Base-by-base conservation (phyloP, 495 filamentous ascomycete species). In the Neurospora sp. region DNA sequence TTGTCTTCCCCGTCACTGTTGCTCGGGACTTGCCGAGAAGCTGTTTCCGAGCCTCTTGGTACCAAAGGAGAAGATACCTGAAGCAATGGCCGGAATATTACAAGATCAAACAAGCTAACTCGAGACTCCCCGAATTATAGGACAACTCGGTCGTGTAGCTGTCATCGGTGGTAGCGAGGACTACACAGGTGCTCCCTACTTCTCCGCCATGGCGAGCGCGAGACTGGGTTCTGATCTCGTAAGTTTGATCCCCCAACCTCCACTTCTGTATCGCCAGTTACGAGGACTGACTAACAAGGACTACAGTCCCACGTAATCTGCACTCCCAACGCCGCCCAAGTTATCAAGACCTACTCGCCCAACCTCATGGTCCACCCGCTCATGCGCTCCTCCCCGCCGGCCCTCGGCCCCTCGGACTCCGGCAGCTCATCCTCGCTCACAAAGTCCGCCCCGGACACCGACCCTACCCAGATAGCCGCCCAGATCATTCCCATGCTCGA, bases 341-440 rank as follows among this genome's bases (percentile, higher is more conserved):
- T 98, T 62, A 96, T 99, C 79, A 99, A 99, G 86, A 90, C 92
- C 18, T 99, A 98, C 85, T 98, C 96, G 42, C 96, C 96, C 11
- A 98, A 98, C 83, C 85, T 99, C 16, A 98, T 99, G 96, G 96
- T 99, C 16, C 96, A 98, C 80, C 96, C 96, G 3, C 87, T 97
- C 70, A 94, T 99, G 87, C 94, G 94, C 40, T 93, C 94, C 82
- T 85, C 88, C 8, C 81, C 84, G 38, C 75, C 82, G 44, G 84
- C 88, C 14, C 80, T 83, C 74, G 75, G 82, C 20, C 23, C 77
- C 16, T 74, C 75, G 16, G 41, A 72, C 41, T 73, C 77, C 77
- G 74, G 72, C 75, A 81, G 73, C 77, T 88, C 80, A 79, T 86
- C 77, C 77, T 82, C 71, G 54, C 73, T 59, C 62, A 80, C 84